phyloP scores from a whole-genome alignment of 371 early-diverging fungal genomes.

The Mortierella sp. region DNA sequence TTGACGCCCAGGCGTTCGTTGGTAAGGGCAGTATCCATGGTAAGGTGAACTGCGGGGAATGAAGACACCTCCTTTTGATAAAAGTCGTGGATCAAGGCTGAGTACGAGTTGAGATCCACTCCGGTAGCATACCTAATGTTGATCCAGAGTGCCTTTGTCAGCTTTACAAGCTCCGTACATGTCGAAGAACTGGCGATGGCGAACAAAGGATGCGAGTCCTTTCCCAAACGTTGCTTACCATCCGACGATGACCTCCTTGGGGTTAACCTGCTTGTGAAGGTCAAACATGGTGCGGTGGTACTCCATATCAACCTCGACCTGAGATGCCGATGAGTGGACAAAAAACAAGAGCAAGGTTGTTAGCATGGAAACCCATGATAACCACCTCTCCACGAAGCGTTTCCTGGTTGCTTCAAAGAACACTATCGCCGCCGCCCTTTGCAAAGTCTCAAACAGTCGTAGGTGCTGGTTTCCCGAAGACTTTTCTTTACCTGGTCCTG shows the following conservation, averaged over 20 bases:
- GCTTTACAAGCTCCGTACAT: too few relatives aligned
- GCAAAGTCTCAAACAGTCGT: background rate
- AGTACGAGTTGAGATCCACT: slow-evolving; percentile 74
- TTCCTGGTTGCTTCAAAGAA: too few relatives aligned
- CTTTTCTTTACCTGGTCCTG: slow-evolving; percentile 69
- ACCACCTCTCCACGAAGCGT: too few relatives aligned
- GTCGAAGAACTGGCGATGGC: too few relatives aligned
- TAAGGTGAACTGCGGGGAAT: slow-evolving; percentile 85
- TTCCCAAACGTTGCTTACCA: too few relatives aligned
- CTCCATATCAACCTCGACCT: slow-evolving; percentile 89
- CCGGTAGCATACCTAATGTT: slow-evolving; percentile 79
- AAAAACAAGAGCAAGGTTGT: background rate
- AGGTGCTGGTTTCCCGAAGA: background rate
- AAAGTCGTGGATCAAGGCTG: slow-evolving; percentile 88
- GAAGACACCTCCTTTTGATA: slow-evolving; percentile 86
- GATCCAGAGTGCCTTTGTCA: background rate
- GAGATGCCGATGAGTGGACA: slow-evolving; percentile 11
- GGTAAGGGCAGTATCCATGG: slow-evolving; percentile 84
- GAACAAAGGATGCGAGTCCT: too few relatives aligned
- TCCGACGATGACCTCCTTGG: slow-evolving; percentile 92
- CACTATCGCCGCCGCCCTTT: too few relatives aligned
- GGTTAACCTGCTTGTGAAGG: slow-evolving; percentile 88
- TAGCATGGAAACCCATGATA: too few relatives aligned
- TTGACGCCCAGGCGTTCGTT: slow-evolving; percentile 79
- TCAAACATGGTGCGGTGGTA: slow-evolving; percentile 88